Base-by-base conservation (phyloP, 257 asterid species). In the Nicotiana sylvestris region DNA sequence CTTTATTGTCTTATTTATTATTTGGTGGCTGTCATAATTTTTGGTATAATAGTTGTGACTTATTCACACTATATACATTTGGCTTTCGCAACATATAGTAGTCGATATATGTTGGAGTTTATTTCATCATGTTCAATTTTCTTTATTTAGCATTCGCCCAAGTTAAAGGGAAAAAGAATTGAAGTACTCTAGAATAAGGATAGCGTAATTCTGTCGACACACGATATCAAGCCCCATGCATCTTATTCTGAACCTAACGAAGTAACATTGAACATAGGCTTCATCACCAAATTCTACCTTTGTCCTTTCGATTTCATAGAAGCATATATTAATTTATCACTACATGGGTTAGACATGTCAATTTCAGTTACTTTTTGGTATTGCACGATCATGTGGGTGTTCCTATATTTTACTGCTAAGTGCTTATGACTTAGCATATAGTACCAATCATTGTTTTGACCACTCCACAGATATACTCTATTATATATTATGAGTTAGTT, bases 261-360 rank as follows among this genome's bases (percentile, higher is more conserved):
- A 49, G 80, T 74, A 74, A 49, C 80, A 74, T 21, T 74, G 62
- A 46, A 74, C 51, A 49, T 74, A 57, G 80, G 62, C 43, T 49
- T 74, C 80, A 74, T 74, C 80, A 49, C 80, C 27, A 27, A 13
- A 49, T 49, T 74, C 43, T 49, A 49, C 51, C 51, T 74, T 49
- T 49, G 12, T 21, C 43, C 4, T 74, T 74, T 13, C 8, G 9
- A 11, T 43, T 72, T 32, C 39, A 33, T 66, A 16, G 29, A 18
- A 6, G 29, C 65, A 58, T 58, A 58, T 58, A 58, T 5, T 66
- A 15, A 30, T 29, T 12, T 69, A 29, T 43, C 3, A 18, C n/a
- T 3, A 61, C 33, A 2, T n/a, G 21, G 39, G 49, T 39, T 39
- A 39, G 78, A 21, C 3, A 46, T 13, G 25, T 72, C 62, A 25